Base-by-base conservation (phyloP, 2,329 filamentous ascomycete species). In the Colletotrichum gigasporum region DNA sequence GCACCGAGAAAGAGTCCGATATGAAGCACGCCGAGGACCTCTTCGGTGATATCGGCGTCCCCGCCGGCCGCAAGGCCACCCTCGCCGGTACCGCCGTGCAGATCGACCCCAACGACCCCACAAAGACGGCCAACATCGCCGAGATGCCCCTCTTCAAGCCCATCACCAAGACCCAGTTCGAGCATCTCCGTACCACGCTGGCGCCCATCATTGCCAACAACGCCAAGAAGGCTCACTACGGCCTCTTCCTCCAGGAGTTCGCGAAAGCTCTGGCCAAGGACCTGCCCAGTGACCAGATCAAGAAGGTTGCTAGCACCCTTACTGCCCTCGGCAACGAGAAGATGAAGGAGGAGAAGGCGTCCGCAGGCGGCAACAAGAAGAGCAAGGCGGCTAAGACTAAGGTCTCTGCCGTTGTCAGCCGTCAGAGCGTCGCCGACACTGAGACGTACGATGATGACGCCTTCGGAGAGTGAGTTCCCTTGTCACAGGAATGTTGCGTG, bases 281-380 rank as follows among this genome's bases (percentile, higher is more conserved):
- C 26, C 80, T 99, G 69, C 90, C 91, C 12, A 97, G 93, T 75
- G 91, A 96, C 61, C 94, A 98, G 82, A 94, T 98, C 80, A 97
- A 98, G 87, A 98, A 98, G 85, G 88, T 97, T 69, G 88, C 93
- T 11, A 96, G 92, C 78, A 86, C 87, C 5, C 80, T 99, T 73
- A 97, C 94, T n/a, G 91, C 94, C 5, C 85, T 97, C 60, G 87
- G 93, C 76, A 99, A 99, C 77, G 96, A 98, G 87, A 97, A 97
- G 86, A 91, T 98, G 91, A 96, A 94, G 84, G 94, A 97, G 79
- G 96, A 99, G 86, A 97, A 98, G 86, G 90, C 91, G 4, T 88
- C 92, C 3, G 93, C 97, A 69, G 97, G 97, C 85, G 90, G 92
- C 57, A 92, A 91, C 73, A 99, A 98, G 91, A 99, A 98, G 89